These are phyloP conservation scores for Candida pini DNA, from an alignment of 805 yeast species.

Conservation along the genomic window DNA sequence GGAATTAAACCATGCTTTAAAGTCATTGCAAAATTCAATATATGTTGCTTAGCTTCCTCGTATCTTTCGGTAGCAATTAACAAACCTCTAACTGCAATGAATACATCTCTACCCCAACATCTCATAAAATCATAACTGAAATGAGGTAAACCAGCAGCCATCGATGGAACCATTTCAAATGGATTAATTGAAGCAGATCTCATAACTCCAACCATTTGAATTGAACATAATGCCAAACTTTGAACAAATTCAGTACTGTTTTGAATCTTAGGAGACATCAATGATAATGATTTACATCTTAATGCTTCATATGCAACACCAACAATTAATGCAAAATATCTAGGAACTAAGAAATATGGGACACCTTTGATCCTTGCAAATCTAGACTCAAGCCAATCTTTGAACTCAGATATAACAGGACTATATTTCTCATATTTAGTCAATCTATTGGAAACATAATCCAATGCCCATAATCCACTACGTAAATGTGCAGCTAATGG, in stretches of 20 bases:
- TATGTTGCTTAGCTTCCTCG: constrained; percentile 76
- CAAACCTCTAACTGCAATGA: constrained; percentile 80
- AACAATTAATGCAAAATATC: constrained; percentile 77
- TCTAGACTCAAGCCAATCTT: constrained; percentile 64
- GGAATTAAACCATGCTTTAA: constrained; percentile 95
- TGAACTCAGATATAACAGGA: constrained; percentile 49
- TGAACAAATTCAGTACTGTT: constrained; percentile 70
- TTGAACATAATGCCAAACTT: constrained; percentile 69
- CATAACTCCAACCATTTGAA: constrained; percentile 80
- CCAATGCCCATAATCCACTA: constrained; percentile 86
- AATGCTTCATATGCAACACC: constrained; percentile 83
- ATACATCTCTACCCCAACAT: constrained; percentile 98
- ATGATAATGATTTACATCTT: constrained; percentile 56
- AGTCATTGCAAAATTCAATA: constrained; percentile 82
- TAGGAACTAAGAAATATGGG: constrained; percentile 80
- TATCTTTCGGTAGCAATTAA: constrained; percentile 70
- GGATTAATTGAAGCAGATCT: constrained; percentile 74
- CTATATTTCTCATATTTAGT: constrained; percentile 41
- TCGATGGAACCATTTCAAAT: constrained; percentile 51
- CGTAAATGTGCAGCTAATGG: constrained; percentile 79
- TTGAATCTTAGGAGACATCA: constrained; percentile 50
- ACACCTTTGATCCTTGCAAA: constrained; percentile 55
- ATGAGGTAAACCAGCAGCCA: constrained; percentile 97
- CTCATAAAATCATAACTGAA: constrained; percentile 89
- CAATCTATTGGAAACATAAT: constrained; percentile 60